These are phyloP conservation scores for Pichia nakasei DNA, from an alignment of 805 yeast species.

Conservation along the genomic window DNA sequence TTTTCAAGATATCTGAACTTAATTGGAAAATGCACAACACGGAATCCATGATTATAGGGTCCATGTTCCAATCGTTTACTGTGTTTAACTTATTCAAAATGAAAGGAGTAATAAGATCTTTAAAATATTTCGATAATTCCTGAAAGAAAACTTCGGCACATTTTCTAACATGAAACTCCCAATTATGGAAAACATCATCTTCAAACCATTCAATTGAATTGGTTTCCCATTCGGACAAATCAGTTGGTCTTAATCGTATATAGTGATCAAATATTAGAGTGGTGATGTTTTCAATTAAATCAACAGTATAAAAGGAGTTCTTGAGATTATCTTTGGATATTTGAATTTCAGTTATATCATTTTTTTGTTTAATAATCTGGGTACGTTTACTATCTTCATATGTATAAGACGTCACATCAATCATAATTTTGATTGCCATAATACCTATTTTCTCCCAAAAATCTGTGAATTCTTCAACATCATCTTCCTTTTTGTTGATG, in stretches of 20 bases:
- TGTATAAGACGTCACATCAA: conserved; percentile 52
- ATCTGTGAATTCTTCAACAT: conserved; percentile 28
- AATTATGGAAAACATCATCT: conserved; percentile 66
- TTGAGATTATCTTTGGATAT: conserved; percentile 46
- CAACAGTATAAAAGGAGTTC: conserved; percentile 48
- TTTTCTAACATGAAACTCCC: conserved; percentile 78
- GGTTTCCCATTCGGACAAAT: conserved; percentile 69
- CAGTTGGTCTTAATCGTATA: conserved; percentile 62
- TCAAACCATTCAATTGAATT: conserved; percentile 94
- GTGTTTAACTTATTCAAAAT: conserved; percentile 53
- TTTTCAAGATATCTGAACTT: conserved; percentile 57
- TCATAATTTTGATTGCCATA: conserved; percentile 54
- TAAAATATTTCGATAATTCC: conserved; percentile 59
- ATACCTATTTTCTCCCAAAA: conserved; percentile 71
- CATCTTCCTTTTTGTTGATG: conserved; percentile 25
- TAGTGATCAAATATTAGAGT: conserved; percentile 67
- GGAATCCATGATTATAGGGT: conserved; percentile 66
- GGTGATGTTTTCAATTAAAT: conserved; percentile 47
- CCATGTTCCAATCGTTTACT: conserved; percentile 24
- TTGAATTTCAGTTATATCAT: conserved; percentile 56
- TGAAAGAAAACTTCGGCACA: conserved; percentile 83
- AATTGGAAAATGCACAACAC: conserved; percentile 77
- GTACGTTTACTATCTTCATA: conserved; percentile 49
- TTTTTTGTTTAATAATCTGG: conserved; percentile 45
- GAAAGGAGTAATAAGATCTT: conserved; percentile 42